Evolutionary conservation across 306 rosid species (phyloP).

Genomic region (Fragaria nilgerrensis): DNA sequence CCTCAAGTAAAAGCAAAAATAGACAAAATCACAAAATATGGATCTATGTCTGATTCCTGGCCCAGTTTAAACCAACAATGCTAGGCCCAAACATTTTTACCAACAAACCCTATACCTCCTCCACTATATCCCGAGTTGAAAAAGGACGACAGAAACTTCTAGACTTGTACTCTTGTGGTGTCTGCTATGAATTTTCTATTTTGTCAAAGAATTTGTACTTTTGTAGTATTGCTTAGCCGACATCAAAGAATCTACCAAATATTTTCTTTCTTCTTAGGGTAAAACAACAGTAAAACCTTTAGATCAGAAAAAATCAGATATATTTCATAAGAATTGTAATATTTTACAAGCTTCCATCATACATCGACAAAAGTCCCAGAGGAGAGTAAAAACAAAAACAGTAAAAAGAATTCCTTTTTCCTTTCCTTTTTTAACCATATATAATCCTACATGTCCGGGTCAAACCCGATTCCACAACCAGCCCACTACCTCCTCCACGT

Average conservation of each 20-base stretch:
- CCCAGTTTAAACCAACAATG: too few relatives aligned
- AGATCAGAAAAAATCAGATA: background rate
- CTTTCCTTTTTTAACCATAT: background rate
- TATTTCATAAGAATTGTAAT: constrained; percentile 9
- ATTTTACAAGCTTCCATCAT: constrained; percentile 5
- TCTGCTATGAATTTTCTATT: background rate
- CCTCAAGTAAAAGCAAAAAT: too few relatives aligned
- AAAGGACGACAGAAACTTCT: too few relatives aligned
- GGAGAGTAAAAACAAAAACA: background rate
- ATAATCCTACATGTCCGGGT: background rate
- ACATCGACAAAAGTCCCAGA: background rate
- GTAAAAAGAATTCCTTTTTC: background rate
- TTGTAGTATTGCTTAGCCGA: background rate
- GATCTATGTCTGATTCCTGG: too few relatives aligned
- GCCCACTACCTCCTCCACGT: background rate
- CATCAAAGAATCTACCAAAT: background rate
- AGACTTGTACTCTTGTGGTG: background rate
- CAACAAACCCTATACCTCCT: too few relatives aligned
- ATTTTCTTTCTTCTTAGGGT: background rate
- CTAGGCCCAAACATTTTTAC: too few relatives aligned
- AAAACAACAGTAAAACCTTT: background rate
- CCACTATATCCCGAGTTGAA: too few relatives aligned
- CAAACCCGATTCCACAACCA: background rate
- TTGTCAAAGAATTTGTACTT: background rate
- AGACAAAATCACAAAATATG: too few relatives aligned